Evolutionary conservation across 106 monocot species (phyloP).

Genomic region (Dendrobium chrysotoxum): DNA sequence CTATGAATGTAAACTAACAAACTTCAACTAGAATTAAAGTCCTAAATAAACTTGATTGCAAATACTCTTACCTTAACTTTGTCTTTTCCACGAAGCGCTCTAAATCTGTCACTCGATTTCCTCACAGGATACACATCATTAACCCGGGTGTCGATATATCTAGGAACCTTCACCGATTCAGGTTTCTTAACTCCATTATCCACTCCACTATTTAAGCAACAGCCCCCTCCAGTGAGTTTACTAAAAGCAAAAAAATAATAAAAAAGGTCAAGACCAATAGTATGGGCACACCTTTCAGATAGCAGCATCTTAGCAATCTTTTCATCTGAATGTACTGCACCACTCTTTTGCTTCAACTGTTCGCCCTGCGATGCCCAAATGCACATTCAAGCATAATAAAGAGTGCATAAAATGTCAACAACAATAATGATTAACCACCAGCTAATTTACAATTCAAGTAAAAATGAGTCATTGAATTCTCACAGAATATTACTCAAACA

Average conservation of each 20-base stretch:
- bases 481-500: background rate
- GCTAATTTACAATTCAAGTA: background rate
- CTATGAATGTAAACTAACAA: background rate
- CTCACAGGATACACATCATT: conserved; percentile 48
- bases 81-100: conserved; percentile 35
- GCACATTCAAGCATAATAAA: background rate
- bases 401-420: background rate
- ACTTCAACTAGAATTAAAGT: background rate
- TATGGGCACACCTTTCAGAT: conserved; percentile 21
- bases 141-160: conserved; percentile 49
- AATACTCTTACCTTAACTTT: conserved; percentile 28
- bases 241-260: background rate
- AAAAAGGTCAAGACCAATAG: background rate
- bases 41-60: conserved; percentile 5
- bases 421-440: background rate
- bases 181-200: conserved; percentile 14
- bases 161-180: conserved; percentile 35
- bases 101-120: conserved; percentile 55
- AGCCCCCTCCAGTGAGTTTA: background rate
- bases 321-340: conserved; percentile 11
- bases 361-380: conserved; percentile 36
- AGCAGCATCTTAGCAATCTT: background rate
- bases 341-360: conserved; percentile 49
- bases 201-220: conserved; percentile 4
- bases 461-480: background rate